Evolutionary conservation across 495 filamentous ascomycete genomes (phyloP).

Genomic region (Mycothermus thermophilus): DNA sequence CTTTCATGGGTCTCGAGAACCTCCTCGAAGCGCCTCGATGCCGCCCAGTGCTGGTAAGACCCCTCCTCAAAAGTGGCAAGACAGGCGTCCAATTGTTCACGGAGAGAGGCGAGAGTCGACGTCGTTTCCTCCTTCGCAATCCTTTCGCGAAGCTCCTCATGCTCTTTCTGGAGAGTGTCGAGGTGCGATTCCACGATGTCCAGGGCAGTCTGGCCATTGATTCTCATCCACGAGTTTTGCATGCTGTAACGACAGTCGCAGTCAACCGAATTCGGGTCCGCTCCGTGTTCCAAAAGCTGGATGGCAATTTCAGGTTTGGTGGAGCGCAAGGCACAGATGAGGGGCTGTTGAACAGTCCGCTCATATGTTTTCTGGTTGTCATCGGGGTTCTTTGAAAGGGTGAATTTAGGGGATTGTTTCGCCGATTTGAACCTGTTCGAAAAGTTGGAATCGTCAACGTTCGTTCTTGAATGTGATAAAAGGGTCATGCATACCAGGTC

Average conservation of each 20-base stretch:
- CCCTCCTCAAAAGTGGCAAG: conserved; percentile 30
- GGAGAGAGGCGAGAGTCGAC: conserved; percentile 7
- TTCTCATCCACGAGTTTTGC: conserved; percentile 5
- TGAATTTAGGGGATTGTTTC: conserved; percentile 16
- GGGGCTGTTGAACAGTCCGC: conserved; percentile 37
- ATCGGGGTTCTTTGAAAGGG: conserved; percentile 21
- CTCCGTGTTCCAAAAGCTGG: conserved; percentile 45
- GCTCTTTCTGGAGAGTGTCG: too few species aligned
- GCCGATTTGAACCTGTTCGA: conserved; percentile 23
- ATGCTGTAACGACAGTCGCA: conserved; percentile 21
- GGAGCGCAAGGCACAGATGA: conserved; percentile 41
- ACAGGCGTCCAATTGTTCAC: conserved; percentile 24
- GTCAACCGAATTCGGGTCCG: conserved; percentile 39
- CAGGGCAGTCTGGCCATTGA: conserved; percentile 34
- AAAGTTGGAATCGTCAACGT: neutral
- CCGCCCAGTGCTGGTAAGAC: conserved; percentile 40
- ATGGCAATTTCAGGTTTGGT: conserved; percentile 38
- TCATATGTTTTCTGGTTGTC: conserved; percentile 29
- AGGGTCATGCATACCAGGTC: conserved; percentile 16
- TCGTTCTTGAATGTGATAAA: neutral
- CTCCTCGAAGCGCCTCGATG: conserved; percentile 25
- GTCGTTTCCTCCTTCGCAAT: conserved; percentile 14
- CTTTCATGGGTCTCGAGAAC: conserved; percentile 11
- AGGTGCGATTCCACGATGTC: conserved; percentile 47
- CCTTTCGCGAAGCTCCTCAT: conserved; percentile 34